Percentiles rank a stretch among this genome's conserved stretches.
Conservation (phyloP, 345 rosid species). For the Ceriops tagal region DNA sequence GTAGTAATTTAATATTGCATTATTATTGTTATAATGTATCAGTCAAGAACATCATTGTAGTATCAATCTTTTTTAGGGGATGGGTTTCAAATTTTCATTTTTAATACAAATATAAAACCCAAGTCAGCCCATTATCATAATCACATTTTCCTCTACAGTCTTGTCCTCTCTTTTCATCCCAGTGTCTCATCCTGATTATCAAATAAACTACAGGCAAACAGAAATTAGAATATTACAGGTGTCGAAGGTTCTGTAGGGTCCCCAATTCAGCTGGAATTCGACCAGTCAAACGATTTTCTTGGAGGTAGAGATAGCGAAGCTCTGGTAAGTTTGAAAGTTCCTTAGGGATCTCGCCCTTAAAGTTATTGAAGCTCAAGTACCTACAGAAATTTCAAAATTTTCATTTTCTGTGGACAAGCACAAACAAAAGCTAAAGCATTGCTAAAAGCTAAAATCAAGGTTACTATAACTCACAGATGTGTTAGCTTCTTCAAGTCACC, state of each 20-base stretch:
- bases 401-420: background rate
- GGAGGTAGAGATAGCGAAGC: slow-evolving; percentile 86
- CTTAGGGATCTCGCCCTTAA: slow-evolving; percentile 88
- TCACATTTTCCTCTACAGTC: background rate
- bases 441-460: background rate
- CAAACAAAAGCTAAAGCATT: background rate
- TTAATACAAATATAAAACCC: no score
- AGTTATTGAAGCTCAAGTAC: slow-evolving; percentile 86
- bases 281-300: slow-evolving; percentile 86
- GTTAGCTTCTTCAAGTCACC: slow-evolving; percentile 87
- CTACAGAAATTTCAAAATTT: slow-evolving; percentile 27
- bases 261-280: slow-evolving; percentile 84
- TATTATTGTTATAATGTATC: no score
- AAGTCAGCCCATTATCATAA: no score
- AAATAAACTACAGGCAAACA: background rate
- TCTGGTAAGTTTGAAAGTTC: slow-evolving; percentile 82
- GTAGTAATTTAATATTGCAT: no score
- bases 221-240: slow-evolving; percentile 6
- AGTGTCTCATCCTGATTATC: background rate
- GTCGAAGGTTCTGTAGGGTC: slow-evolving; percentile 54
- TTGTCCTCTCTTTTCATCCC: background rate
- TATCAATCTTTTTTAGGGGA: no score
- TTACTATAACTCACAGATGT: slow-evolving; percentile 60
- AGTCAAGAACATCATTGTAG: no score
- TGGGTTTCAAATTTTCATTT: no score